These are phyloP conservation scores for Botrytis medusae DNA, from an alignment of 2,329 filamentous ascomycete species.

Conservation along the genomic window DNA sequence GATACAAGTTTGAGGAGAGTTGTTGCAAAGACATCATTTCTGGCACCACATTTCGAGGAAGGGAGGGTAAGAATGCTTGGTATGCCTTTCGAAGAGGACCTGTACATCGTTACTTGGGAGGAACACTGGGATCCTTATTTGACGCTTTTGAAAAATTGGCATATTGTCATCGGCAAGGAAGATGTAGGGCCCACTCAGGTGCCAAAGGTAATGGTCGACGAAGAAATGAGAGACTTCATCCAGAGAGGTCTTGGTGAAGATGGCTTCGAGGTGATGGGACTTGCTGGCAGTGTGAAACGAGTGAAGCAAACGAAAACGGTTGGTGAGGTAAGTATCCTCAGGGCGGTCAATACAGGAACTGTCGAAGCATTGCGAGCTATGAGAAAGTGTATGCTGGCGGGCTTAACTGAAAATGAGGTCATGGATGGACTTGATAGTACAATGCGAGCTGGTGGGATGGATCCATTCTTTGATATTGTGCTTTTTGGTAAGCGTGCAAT, in stretches of 20 bases:
- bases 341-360: constrained; percentile 63
- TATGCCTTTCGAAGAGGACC: constrained; percentile 52
- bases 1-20: constrained; percentile 44
- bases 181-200: constrained; percentile 23
- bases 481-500: constrained; percentile 48
- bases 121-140: constrained; percentile 65
- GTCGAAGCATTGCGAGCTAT: constrained; percentile 60
- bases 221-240: constrained; percentile 65
- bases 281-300: constrained; percentile 54
- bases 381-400: constrained; percentile 53
- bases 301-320: constrained; percentile 59
- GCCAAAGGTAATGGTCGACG: constrained; percentile 59
- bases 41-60: constrained; percentile 61
- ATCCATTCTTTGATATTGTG: constrained; percentile 63
- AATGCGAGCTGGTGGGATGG: constrained; percentile 51
- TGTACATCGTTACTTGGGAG: constrained; percentile 60
- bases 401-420: constrained; percentile 59
- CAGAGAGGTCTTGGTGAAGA: constrained; percentile 53
- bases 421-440: constrained; percentile 55
- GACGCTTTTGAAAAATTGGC: constrained; percentile 49
- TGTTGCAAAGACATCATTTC: constrained; percentile 56
- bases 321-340: constrained; percentile 56
- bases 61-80: constrained; percentile 57
- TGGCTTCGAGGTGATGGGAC: constrained; percentile 57
- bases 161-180: constrained; percentile 22